A percentile compares a stretch with the other conserved stretches of the same genome.
phyloP scores from a whole-genome alignment of 2,329 filamentous ascomycete species.

The Arthrinium puccinioides region DNA sequence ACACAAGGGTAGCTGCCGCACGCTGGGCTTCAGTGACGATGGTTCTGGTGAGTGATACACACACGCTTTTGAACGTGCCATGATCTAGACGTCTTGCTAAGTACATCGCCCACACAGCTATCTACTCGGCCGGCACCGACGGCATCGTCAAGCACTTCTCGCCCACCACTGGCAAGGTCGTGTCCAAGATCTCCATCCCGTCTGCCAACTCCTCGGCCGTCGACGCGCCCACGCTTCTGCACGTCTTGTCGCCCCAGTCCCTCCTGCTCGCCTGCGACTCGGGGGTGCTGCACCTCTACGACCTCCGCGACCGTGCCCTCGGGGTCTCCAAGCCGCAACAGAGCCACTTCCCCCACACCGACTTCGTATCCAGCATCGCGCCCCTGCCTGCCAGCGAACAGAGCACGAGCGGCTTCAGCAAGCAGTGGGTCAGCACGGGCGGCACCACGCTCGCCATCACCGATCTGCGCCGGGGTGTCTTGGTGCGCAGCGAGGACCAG shows the following conservation, averaged over 20 bases:
- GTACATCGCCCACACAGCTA: conserved; percentile 34
- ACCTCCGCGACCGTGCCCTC: conserved; percentile 60
- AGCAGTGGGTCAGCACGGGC: conserved; percentile 92
- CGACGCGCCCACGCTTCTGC: conserved; percentile 74
- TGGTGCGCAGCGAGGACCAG: conserved; percentile 88
- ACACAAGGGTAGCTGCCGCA: conserved; percentile 90
- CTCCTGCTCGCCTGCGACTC: conserved; percentile 88
- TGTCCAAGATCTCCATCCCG: conserved; percentile 77
- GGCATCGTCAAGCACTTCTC: conserved; percentile 51
- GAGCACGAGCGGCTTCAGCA: conserved; percentile 81
- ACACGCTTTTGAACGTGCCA: too few relatives aligned
- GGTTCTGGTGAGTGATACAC: conserved; percentile 56
- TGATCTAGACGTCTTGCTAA: too few relatives aligned
- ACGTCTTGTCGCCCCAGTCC: conserved; percentile 79
- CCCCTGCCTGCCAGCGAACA: conserved; percentile 72
- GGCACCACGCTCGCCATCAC: conserved; percentile 87
- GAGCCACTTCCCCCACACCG: conserved; percentile 80
- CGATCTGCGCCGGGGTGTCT: conserved; percentile 76
- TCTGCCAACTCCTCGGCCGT: conserved; percentile 35
- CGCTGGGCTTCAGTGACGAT: conserved; percentile 70
- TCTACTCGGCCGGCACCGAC: conserved; percentile 59
- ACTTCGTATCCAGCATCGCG: conserved; percentile 85
- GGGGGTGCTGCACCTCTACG: conserved; percentile 79
- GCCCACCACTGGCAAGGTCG: conserved; percentile 57
- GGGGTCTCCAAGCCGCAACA: conserved; percentile 59